Evolutionary conservation across 768 basidiomycete species (phyloP).

Genomic region (Boletus rex-veris): DNA sequence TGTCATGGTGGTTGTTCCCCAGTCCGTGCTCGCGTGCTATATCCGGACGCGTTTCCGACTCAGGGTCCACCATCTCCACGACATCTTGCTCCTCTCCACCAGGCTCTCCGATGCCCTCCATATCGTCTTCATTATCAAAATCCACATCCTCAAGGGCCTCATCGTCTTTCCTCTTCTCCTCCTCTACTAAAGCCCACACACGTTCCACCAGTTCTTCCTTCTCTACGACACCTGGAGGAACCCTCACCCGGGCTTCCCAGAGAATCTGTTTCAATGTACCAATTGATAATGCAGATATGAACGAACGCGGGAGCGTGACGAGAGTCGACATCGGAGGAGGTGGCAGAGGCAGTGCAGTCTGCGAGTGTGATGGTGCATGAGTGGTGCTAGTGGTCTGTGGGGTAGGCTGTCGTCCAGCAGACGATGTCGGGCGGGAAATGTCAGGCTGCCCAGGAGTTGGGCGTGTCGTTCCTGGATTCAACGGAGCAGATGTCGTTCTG

Average conservation of each 20-base stretch:
- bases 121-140: conserved; percentile 29
- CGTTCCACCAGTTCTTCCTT: conserved; percentile 80
- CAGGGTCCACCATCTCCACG: conserved; percentile 16
- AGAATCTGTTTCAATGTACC: conserved; percentile 73
- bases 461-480: conserved; percentile 10
- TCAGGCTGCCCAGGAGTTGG: background rate
- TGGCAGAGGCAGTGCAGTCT: conserved; percentile 35
- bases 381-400: conserved; percentile 6
- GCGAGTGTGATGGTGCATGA: conserved; percentile 12
- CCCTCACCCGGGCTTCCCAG: conserved; percentile 74
- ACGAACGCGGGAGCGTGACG: conserved; percentile 54
- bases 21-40: conserved; percentile 1
- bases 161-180: conserved; percentile 54
- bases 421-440: conserved; percentile 18
- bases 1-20: background rate
- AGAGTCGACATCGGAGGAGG: conserved; percentile 63
- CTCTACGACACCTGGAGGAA: conserved; percentile 59
- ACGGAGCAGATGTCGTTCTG: conserved; percentile 23
- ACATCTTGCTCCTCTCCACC: conserved; percentile 16
- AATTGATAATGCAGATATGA: conserved; percentile 62
- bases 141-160: conserved; percentile 32
- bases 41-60: conserved; percentile 8
- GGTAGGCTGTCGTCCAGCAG: conserved; percentile 11
- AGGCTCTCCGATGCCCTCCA: conserved; percentile 23
- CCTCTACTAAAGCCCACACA: conserved; percentile 58